phyloP scores from a whole-genome alignment of 164 flowering plant species.

The Amborella trichopoda region DNA sequence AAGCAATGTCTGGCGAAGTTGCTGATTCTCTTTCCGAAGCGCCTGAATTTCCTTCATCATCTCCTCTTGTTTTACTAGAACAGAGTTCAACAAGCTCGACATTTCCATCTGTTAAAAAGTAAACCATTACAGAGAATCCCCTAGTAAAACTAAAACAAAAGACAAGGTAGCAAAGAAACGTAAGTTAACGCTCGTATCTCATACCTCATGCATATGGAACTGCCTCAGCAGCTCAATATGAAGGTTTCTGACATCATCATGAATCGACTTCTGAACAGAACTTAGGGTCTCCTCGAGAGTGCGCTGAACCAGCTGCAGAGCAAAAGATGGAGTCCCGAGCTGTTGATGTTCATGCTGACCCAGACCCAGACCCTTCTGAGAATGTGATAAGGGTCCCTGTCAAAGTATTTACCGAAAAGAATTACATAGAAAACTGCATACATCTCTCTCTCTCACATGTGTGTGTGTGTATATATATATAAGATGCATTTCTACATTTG shows the following conservation, averaged over 20 bases:
- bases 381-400: conserved; percentile 21
- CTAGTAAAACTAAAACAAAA: background rate
- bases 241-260: conserved; percentile 85
- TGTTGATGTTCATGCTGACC: conserved; percentile 34
- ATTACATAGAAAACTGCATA: too few relatives aligned
- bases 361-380: conserved; percentile 25
- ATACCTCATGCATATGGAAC: conserved; percentile 62
- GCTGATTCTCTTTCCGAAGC: conserved; percentile 68
- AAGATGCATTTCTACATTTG: too few relatives aligned
- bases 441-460: too few relatives aligned
- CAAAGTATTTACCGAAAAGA: conserved; percentile 4
- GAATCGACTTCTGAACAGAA: conserved; percentile 73
- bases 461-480: too few relatives aligned
- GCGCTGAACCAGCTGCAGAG: conserved; percentile 78
- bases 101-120: conserved; percentile 46
- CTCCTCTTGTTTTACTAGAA: conserved; percentile 67
- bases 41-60: conserved; percentile 68
- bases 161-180: background rate
- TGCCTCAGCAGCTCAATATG: conserved; percentile 91
- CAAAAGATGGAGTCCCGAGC: conserved; percentile 58
- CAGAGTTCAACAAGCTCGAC: conserved; percentile 32
- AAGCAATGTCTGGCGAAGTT: conserved; percentile 67
- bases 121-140: background rate
- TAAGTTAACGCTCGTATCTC: background rate
- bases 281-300: conserved; percentile 71